Conservation (phyloP, 495 filamentous ascomycete genomes). For the Achaetomiella virescens region DNA sequence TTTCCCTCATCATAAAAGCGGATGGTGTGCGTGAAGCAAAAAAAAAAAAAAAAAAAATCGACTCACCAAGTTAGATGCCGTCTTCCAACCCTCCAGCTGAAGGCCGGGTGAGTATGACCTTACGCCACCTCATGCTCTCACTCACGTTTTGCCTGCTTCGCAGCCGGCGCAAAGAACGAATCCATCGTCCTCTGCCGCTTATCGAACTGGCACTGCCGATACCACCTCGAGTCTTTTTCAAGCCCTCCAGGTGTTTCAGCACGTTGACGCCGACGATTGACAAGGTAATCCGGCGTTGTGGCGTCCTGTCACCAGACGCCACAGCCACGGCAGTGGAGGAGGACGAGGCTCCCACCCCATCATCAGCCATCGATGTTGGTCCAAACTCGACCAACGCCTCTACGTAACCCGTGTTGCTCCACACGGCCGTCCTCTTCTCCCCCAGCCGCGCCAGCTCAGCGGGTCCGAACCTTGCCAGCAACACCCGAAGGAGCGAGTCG, state of each 20-base stretch:
- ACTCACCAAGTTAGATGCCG: slow-evolving; percentile 26
- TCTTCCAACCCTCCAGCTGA: neutral
- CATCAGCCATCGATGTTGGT: neutral
- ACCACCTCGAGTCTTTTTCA: slow-evolving; percentile 70
- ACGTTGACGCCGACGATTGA: slow-evolving; percentile 54
- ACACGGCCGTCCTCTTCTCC: slow-evolving; percentile 10
- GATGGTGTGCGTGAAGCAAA: neutral
- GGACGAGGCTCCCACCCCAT: neutral
- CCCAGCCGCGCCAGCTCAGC: slow-evolving; percentile 16
- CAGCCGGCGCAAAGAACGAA: slow-evolving; percentile 55
- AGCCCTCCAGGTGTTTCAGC: slow-evolving; percentile 58
- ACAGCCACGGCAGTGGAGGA: neutral
- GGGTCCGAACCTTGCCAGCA: slow-evolving; percentile 39
- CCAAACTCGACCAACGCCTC: slow-evolving; percentile 14
- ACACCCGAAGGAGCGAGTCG: slow-evolving; percentile 54
- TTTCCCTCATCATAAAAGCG: slow-evolving; percentile 56
- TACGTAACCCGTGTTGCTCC: slow-evolving; percentile 42
- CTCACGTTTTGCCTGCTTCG: slow-evolving; percentile 44
- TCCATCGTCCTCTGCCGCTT: slow-evolving; percentile 65
- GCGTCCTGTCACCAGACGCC: slow-evolving; percentile 13
- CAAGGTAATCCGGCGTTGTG: slow-evolving; percentile 19
- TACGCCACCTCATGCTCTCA: neutral
- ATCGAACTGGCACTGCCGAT: slow-evolving; percentile 73
- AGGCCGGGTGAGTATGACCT: slow-evolving; percentile 1
- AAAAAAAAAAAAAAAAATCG: slow-evolving; percentile 16